These are phyloP conservation scores for Salix purpurea DNA, from an alignment of 345 rosid species.

Conservation along the genomic window DNA sequence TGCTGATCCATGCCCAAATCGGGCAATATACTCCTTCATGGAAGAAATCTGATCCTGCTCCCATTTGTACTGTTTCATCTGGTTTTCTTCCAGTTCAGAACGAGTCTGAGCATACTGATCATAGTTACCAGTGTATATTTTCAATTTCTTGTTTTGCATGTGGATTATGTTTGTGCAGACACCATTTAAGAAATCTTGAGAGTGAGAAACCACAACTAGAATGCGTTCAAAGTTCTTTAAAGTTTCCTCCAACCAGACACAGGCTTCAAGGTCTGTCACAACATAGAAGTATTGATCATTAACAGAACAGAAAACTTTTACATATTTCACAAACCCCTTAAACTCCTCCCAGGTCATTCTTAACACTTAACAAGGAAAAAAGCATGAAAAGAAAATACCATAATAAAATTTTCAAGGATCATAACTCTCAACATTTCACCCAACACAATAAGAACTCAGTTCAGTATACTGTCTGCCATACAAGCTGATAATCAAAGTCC, in stretches of 20 bases:
- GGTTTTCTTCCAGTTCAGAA: conserved; percentile 89
- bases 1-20: conserved; percentile 99
- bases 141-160: conserved; percentile 85
- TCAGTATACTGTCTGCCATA: not conserved
- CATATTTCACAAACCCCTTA: not conserved
- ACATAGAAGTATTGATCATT: not conserved
- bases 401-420: not conserved
- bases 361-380: not conserved
- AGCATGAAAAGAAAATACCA: not conserved
- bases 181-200: conserved; percentile 96
- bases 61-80: conserved; percentile 99
- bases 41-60: conserved; percentile 97
- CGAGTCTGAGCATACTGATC: conserved; percentile 99
- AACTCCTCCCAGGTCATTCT: not conserved
- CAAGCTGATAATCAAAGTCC: not conserved
- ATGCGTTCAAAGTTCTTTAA: conserved; percentile 89
- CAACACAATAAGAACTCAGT: not conserved
- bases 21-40: conserved; percentile 98
- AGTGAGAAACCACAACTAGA: conserved; percentile 91
- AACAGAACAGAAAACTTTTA: not conserved
- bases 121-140: conserved; percentile 80
- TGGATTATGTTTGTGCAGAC: conserved; percentile 96
- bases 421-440: not conserved
- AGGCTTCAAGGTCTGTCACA: conserved; percentile 86
- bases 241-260: conserved; percentile 96